phyloP scores from a whole-genome alignment of 2,329 filamentous ascomycete genomes.

The Aspergillus cejpii region DNA sequence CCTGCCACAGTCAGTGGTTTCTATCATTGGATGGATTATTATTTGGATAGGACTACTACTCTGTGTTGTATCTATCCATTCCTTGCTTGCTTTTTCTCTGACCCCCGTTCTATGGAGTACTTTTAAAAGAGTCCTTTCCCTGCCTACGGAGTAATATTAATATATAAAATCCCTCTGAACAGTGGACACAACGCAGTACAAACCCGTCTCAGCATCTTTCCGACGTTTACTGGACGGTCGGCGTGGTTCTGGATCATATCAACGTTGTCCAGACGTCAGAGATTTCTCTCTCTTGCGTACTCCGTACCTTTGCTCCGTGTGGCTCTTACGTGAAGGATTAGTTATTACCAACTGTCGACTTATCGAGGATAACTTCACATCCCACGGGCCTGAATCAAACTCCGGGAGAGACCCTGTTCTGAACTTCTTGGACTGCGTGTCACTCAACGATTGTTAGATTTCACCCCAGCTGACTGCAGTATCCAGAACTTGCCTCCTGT shows the following conservation, averaged over 20 bases:
- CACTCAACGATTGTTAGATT: neutral
- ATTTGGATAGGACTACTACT: neutral
- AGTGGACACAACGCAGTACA: neutral
- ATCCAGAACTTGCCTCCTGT: neutral
- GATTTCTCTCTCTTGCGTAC: neutral
- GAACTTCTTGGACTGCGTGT: neutral
- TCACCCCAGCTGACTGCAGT: neutral
- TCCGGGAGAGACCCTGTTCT: neutral
- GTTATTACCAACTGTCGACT: no score
- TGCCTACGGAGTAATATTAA: no score
- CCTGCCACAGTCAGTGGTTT: neutral
- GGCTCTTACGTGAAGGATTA: neutral
- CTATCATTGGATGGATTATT: neutral
- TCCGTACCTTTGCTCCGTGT: conserved; percentile 4
- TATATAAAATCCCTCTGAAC: no score
- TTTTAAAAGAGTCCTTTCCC: no score
- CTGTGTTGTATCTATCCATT: neutral
- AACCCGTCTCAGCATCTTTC: neutral
- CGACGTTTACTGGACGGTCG: neutral
- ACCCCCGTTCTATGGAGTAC: no score
- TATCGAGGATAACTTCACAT: no score
- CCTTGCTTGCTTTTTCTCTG: neutral
- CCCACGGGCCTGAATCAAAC: neutral
- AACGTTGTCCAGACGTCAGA: conserved; percentile 9
- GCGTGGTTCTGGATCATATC: conserved; percentile 1